These are phyloP conservation scores for Emmonsiellopsis sp. DNA, from an alignment of 2,329 filamentous ascomycete species.

Conservation along the genomic window DNA sequence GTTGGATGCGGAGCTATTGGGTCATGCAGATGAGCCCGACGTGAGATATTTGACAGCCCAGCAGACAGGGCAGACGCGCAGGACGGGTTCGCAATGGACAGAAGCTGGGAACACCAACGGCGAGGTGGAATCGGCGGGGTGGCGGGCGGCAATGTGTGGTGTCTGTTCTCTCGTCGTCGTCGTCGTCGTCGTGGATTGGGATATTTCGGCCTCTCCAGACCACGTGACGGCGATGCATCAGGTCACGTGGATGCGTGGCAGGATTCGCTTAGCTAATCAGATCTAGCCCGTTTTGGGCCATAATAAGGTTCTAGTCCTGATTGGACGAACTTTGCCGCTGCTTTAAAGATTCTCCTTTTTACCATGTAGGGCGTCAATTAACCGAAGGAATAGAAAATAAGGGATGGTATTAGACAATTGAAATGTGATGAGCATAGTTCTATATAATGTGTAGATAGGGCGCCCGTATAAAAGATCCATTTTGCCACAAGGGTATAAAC, in stretches of 20 bases:
- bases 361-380: no score
- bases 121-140: not conserved
- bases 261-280: not conserved
- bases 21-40: conserved; percentile 3
- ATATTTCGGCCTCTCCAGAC: not conserved
- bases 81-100: not conserved
- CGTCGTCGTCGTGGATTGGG: not conserved
- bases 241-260: not conserved
- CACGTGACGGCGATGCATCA: not conserved
- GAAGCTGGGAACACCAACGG: not conserved
- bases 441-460: no score
- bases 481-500: no score
- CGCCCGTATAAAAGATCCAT: no score
- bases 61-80: not conserved
- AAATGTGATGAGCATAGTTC: no score
- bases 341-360: not conserved
- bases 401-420: no score
- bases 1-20: not conserved
- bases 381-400: no score
- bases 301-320: not conserved
- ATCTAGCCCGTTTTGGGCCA: not conserved
- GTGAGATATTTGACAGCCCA: not conserved
- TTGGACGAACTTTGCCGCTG: not conserved
- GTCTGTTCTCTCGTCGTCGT: not conserved
- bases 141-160: not conserved